Evolutionary conservation across 1,284 basidiomycete genomes (phyloP).

Genomic region (Cryptococcus wingfieldii): DNA sequence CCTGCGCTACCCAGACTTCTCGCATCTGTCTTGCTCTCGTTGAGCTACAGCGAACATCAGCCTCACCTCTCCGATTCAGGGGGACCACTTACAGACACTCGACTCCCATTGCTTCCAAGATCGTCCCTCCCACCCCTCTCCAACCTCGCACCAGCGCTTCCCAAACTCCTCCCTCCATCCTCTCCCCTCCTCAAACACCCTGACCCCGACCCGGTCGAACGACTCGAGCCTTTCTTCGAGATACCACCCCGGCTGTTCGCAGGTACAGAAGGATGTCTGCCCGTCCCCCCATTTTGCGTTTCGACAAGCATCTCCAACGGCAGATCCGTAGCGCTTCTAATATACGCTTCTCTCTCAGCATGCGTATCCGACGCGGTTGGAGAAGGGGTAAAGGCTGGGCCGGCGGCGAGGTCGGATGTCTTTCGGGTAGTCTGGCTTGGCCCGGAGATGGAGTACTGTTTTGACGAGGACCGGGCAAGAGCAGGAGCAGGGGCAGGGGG

Average conservation of each 20-base stretch:
- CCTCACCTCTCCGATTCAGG: background rate
- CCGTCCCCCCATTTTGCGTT: background rate
- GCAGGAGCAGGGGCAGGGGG: background rate
- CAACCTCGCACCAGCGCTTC: background rate
- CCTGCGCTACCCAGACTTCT: background rate
- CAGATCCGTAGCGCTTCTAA: conserved; percentile 28
- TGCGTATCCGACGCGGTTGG: conserved; percentile 14
- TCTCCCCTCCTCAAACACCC: background rate
- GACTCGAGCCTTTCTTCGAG: conserved; percentile 2
- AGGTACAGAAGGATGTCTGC: background rate
- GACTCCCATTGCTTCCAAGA: background rate
- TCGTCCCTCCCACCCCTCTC: background rate
- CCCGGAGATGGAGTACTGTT: background rate
- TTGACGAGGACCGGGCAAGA: background rate
- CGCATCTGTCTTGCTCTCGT: background rate
- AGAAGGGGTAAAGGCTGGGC: background rate
- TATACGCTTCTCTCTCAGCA: conserved; percentile 33
- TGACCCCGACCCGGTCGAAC: background rate
- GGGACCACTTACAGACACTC: background rate
- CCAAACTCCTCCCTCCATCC: background rate
- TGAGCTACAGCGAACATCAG: background rate
- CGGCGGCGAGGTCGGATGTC: too few relatives aligned
- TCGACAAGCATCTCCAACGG: conserved; percentile 36
- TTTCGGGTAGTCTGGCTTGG: conserved; percentile 7
- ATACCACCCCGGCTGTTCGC: background rate